Evolutionary conservation across 2,329 filamentous ascomycete genomes (phyloP).

Genomic region (Ophiostoma sp.): DNA sequence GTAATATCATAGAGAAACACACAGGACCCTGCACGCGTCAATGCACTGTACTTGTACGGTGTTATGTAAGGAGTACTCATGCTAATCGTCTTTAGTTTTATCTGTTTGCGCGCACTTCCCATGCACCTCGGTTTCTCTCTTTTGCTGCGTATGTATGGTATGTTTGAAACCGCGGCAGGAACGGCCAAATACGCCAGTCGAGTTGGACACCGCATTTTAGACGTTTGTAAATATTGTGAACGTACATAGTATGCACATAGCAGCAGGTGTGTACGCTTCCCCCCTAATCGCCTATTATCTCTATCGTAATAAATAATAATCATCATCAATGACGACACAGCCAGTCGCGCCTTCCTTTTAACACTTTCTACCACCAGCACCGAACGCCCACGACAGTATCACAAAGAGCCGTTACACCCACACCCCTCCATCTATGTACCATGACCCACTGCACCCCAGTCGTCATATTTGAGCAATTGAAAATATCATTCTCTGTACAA

Average conservation of each 20-base stretch:
- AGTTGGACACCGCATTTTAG: neutral
- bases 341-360: neutral
- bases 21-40: constrained; percentile 4
- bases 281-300: neutral
- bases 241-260: neutral
- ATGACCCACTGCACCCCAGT: constrained; percentile 1
- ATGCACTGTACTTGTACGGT: neutral
- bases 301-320: neutral
- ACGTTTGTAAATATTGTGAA: neutral
- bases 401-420: constrained; percentile 15
- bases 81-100: neutral
- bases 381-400: constrained; percentile 1
- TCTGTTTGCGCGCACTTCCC: neutral
- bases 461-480: constrained; percentile 9
- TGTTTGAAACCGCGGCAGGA: constrained; percentile 3
- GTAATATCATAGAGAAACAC: no score
- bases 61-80: neutral
- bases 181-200: neutral
- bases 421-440: constrained; percentile 8
- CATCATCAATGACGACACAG: neutral
- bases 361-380: neutral
- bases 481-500: neutral
- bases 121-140: neutral
- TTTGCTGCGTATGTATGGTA: neutral
- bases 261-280: neutral